Conservation (phyloP, 2,329 filamentous ascomycete genomes). For the Claviceps capensis region DNA sequence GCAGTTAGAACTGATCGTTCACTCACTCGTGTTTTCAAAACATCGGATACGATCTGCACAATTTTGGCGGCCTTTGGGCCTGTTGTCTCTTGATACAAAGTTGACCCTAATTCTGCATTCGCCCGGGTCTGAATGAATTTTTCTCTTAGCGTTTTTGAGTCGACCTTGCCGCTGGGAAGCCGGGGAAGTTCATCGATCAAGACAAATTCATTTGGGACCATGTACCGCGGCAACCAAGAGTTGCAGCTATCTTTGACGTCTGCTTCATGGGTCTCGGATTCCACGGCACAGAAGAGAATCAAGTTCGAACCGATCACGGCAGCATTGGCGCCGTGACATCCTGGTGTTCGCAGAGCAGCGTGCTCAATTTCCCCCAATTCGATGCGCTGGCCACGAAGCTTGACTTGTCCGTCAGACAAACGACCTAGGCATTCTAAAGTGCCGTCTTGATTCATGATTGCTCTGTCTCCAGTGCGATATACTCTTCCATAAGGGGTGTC, state of each 20-base stretch:
- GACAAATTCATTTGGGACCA: slow-evolving; percentile 67
- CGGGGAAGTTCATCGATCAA: slow-evolving; percentile 53
- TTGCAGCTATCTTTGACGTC: slow-evolving; percentile 46
- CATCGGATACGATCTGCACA: slow-evolving; percentile 23
- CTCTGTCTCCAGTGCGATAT: slow-evolving; percentile 80
- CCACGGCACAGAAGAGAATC: slow-evolving; percentile 59
- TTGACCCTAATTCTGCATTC: not conserved
- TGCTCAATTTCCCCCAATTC: slow-evolving; percentile 71
- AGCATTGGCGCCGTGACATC: slow-evolving; percentile 53
- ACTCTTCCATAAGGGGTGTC: slow-evolving; percentile 52
- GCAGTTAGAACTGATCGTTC: slow-evolving; percentile 31
- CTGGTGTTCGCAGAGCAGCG: slow-evolving; percentile 44
- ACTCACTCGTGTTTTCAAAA: slow-evolving; percentile 25
- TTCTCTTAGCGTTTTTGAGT: slow-evolving; percentile 49
- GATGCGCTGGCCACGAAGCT: slow-evolving; percentile 70
- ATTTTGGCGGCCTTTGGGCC: slow-evolving; percentile 19
- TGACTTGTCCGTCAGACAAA: slow-evolving; percentile 69
- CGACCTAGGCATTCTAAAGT: slow-evolving; percentile 73
- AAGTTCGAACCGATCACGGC: slow-evolving; percentile 54
- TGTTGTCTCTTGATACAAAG: slow-evolving; percentile 3
- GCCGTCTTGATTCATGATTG: slow-evolving; percentile 51
- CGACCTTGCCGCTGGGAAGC: slow-evolving; percentile 72
- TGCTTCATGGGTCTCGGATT: slow-evolving; percentile 20
- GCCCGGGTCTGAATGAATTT: slow-evolving; percentile 24
- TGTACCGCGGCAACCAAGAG: slow-evolving; percentile 67